Evolutionary conservation across 805 yeast species (phyloP).

Genomic region (Clavispora fructus): DNA sequence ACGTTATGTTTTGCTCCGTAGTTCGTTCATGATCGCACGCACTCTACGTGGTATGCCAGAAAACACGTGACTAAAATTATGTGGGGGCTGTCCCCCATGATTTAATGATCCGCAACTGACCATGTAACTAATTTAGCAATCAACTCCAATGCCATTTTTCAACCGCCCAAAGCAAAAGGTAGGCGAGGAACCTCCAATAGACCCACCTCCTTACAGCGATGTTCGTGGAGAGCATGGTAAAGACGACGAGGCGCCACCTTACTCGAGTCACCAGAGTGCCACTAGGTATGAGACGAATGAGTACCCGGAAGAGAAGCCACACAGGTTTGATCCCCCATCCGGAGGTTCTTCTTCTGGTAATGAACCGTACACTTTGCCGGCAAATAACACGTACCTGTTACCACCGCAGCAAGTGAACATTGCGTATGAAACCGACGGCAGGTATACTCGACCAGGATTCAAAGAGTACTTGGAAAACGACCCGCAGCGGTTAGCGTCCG

Average conservation of each 20-base stretch:
- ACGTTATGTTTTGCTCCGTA: too few species aligned
- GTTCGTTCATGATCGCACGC: background rate
- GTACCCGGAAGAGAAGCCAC: conserved; percentile 11
- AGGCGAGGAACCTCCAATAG: conserved; percentile 1
- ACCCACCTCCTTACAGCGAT: conserved; percentile 16
- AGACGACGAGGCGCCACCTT: conserved; percentile 1
- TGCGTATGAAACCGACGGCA: conserved; percentile 28
- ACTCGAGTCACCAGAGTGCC: background rate
- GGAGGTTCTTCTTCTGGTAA: background rate
- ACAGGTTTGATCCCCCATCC: background rate
- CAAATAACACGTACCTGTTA: conserved; percentile 16
- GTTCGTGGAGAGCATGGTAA: conserved; percentile 4
- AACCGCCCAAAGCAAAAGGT: background rate
- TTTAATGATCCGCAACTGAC: background rate
- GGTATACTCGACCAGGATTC: conserved; percentile 33
- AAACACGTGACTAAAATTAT: background rate
- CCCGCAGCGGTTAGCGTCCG: conserved; percentile 25
- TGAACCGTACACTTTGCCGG: conserved; percentile 2
- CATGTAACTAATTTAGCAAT: too few species aligned
- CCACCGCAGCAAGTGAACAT: conserved; percentile 34
- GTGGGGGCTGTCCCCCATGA: background rate
- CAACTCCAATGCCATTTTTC: background rate
- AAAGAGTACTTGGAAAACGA: conserved; percentile 29
- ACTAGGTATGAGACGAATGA: conserved; percentile 9
- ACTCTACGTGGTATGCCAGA: background rate